Percentiles rank a stretch among this genome's conserved stretches.
phyloP scores from a whole-genome alignment of 1,139 yeast species.

The Hanseniaspora uvarum region DNA sequence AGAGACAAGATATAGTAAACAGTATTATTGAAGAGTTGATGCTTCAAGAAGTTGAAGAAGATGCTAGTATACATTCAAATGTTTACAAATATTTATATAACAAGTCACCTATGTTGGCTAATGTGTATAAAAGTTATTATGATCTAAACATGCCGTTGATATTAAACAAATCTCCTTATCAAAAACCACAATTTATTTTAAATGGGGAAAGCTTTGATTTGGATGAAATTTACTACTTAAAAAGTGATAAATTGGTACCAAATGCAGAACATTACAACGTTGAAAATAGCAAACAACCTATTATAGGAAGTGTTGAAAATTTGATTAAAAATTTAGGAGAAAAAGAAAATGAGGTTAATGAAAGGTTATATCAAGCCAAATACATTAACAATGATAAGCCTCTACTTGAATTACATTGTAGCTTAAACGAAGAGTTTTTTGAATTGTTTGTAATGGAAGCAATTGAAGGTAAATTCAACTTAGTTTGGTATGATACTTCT shows the following conservation, averaged over 20 bases:
- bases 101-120: neutral
- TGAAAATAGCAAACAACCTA: neutral
- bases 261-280: neutral
- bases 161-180: constrained; percentile 10
- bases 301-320: neutral
- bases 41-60: neutral
- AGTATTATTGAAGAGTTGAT: neutral
- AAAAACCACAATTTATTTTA: neutral
- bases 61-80: neutral
- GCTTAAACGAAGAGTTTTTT: constrained; percentile 7
- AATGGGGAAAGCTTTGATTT: constrained; percentile 7
- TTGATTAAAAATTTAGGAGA: neutral
- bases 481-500: constrained; percentile 13
- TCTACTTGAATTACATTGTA: constrained; percentile 11
- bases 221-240: constrained; percentile 15
- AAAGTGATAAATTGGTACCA: neutral
- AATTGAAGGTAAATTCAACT: constrained; percentile 13
- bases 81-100: neutral
- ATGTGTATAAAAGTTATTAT: constrained; percentile 3
- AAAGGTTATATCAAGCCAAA: neutral
- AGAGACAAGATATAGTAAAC: constrained; percentile 4
- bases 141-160: constrained; percentile 3
- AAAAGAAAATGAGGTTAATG: neutral
- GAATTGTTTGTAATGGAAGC: constrained; percentile 16
- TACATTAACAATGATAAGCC: neutral